phyloP scores from a whole-genome alignment of 352 stramenopile genomes.

The Elongisporangium prolatum region DNA sequence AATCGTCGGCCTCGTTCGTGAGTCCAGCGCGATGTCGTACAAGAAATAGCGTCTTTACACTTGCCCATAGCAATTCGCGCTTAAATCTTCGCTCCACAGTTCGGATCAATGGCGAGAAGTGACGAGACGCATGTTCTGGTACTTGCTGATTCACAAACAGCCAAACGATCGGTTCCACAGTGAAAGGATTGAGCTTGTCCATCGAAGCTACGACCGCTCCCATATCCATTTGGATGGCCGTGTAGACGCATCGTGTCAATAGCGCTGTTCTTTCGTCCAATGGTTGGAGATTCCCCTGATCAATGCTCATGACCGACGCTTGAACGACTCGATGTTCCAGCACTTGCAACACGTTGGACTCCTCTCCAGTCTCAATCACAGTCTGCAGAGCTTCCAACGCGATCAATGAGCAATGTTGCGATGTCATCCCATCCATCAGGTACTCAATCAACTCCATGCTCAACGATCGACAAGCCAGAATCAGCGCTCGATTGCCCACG shows the following conservation, averaged over 20 bases:
- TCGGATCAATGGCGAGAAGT: not conserved
- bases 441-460: slow-evolving; percentile 8
- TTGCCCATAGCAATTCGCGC: not conserved
- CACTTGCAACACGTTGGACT: slow-evolving; percentile 9
- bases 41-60: not conserved
- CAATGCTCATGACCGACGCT: slow-evolving; percentile 4
- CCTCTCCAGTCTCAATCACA: slow-evolving; percentile 10
- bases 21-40: not conserved
- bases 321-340: slow-evolving; percentile 11
- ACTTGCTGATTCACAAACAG: not conserved
- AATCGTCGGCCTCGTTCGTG: not conserved
- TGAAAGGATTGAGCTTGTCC: slow-evolving; percentile 8
- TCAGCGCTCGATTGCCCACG: slow-evolving; percentile 6
- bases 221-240: slow-evolving; percentile 9
- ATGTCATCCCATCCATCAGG: not conserved
- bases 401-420: too few species aligned
- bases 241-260: slow-evolving; percentile 19
- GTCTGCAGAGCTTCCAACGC: slow-evolving; percentile 11
- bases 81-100: not conserved
- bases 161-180: slow-evolving; percentile 4
- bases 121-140: not conserved
- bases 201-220: slow-evolving; percentile 9
- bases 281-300: slow-evolving; percentile 1
- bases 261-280: slow-evolving; percentile 15
- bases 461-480: slow-evolving; percentile 8